phyloP scores from a whole-genome alignment of 2,329 filamentous ascomycete genomes.

The Colletotrichum lupini region DNA sequence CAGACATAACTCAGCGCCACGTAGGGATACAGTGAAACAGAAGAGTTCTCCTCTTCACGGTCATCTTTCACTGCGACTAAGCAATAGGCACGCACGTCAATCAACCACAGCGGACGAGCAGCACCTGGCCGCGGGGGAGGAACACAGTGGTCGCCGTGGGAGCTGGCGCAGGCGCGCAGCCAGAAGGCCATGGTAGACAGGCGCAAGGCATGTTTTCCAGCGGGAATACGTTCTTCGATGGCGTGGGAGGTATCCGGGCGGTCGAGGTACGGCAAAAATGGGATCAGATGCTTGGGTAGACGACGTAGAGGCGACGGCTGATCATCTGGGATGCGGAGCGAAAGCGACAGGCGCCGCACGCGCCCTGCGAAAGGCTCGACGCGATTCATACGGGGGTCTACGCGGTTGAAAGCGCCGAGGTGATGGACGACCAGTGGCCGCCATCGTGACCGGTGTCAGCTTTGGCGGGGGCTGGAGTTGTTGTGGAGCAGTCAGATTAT shows the following conservation, averaged over 20 bases:
- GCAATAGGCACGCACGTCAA: neutral
- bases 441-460: neutral
- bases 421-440: too few relatives aligned
- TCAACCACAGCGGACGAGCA: neutral
- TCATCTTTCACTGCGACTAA: neutral
- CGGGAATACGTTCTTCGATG: neutral
- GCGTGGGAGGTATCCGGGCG: neutral
- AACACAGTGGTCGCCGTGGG: neutral
- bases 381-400: neutral
- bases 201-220: neutral
- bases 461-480: neutral
- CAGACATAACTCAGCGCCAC: conserved; percentile 5
- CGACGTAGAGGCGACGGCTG: too few relatives aligned
- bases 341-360: neutral
- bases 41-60: too few relatives aligned
- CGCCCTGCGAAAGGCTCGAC: neutral
- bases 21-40: neutral
- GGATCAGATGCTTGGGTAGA: neutral
- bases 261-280: neutral
- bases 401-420: too few relatives aligned
- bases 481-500: neutral
- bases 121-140: neutral
- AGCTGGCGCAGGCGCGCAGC: neutral
- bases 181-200: neutral
- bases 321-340: neutral